These are phyloP conservation scores for Chaetomium cochliodes DNA, from an alignment of 495 filamentous ascomycete species.

Conservation along the genomic window DNA sequence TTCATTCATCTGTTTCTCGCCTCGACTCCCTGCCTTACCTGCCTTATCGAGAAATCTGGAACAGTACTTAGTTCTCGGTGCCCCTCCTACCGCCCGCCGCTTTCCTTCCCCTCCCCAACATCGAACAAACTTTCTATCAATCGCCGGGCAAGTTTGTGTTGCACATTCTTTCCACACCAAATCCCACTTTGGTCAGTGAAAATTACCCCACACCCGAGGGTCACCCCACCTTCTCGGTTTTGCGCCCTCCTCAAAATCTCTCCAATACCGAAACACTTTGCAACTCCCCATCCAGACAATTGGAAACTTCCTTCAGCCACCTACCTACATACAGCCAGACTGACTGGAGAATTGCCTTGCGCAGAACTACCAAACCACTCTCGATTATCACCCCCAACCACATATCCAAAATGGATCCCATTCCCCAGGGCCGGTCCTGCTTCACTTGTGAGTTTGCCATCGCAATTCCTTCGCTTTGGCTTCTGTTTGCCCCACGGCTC, in stretches of 20 bases:
- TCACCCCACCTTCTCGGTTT: conserved; percentile 32
- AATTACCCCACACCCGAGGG: conserved; percentile 28
- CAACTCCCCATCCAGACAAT: conserved; percentile 20
- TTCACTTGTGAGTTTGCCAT: conserved; percentile 49
- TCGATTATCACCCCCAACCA: conserved; percentile 12
- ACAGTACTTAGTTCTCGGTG: conserved; percentile 28
- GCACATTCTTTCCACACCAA: conserved; percentile 13
- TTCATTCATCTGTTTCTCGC: conserved; percentile 16
- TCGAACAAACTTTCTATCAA: conserved; percentile 18
- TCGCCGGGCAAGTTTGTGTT: conserved; percentile 19
- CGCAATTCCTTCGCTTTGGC: conserved; percentile 25
- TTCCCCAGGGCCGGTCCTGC: conserved; percentile 40
- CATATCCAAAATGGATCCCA: conserved; percentile 43
- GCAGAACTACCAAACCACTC: conserved; percentile 19
- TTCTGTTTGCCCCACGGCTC: conserved; percentile 29
- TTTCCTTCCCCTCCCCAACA: conserved; percentile 16
- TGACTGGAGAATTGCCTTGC: conserved; percentile 25
- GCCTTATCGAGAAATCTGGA: conserved; percentile 14
- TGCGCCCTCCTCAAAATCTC: conserved; percentile 24
- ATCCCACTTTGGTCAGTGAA: conserved; percentile 12
- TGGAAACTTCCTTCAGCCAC: conserved; percentile 28
- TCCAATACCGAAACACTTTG: conserved; percentile 29
- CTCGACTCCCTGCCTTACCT: conserved; percentile 18
- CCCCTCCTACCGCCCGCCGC: conserved; percentile 22
- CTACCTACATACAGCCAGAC: conserved; percentile 23